A percentile compares a stretch with the other conserved stretches of the same genome.
phyloP scores from a whole-genome alignment of 1,284 basidiomycete species.

The Psilocybe mexicana region DNA sequence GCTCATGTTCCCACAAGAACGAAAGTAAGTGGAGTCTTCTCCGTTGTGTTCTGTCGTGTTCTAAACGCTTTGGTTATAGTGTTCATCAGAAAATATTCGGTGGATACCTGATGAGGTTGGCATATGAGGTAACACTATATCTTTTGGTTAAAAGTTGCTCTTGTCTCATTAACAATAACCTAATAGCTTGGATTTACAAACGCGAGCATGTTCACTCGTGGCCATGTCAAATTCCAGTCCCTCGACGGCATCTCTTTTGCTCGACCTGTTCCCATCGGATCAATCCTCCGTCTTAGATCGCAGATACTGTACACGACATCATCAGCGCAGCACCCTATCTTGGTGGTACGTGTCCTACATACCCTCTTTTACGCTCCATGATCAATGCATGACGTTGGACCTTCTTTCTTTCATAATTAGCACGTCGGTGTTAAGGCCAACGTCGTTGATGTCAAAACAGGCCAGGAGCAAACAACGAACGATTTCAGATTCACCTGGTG shows the following conservation, averaged over 20 bases:
- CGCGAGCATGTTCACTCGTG: conserved; percentile 68
- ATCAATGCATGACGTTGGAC: neutral
- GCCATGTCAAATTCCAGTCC: conserved; percentile 71
- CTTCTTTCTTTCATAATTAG: conserved; percentile 26
- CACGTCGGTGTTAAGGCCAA: conserved; percentile 77
- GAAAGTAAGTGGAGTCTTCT: conserved; percentile 55
- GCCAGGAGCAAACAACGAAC: conserved; percentile 66
- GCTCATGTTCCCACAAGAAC: conserved; percentile 85
- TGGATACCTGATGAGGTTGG: conserved; percentile 58
- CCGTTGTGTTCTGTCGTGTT: neutral
- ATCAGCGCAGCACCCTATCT: conserved; percentile 42
- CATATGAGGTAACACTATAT: conserved; percentile 52
- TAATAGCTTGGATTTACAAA: conserved; percentile 73
- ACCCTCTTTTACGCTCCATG: neutral
- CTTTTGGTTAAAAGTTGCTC: neutral
- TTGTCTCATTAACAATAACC: neutral
- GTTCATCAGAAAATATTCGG: conserved; percentile 84
- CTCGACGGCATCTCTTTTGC: conserved; percentile 80
- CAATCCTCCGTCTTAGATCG: conserved; percentile 72
- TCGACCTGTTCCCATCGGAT: conserved; percentile 81
- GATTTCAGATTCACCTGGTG: conserved; percentile 75
- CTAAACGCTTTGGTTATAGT: conserved; percentile 33
- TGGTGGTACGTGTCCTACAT: conserved; percentile 46
- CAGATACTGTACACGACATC: conserved; percentile 60
- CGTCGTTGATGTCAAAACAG: conserved; percentile 74